Evolutionary conservation across 148 eudicot species (phyloP).

Genomic region (Silene uniflora): DNA sequence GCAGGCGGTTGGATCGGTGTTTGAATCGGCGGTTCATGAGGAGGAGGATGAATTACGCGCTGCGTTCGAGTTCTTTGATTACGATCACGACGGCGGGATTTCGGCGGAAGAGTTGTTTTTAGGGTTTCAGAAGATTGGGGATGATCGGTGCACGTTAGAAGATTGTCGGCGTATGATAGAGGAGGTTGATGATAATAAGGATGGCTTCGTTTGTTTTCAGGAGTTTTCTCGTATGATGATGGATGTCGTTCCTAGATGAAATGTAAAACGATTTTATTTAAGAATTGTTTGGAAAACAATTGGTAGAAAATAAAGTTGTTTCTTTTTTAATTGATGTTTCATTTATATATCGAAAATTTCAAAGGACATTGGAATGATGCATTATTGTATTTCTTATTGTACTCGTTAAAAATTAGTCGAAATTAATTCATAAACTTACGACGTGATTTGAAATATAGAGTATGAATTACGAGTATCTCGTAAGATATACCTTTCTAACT

Average conservation of each 20-base stretch:
- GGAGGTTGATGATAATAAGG: slow-evolving; percentile 54
- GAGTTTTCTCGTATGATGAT: slow-evolving; percentile 81
- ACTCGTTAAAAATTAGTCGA: too few relatives aligned
- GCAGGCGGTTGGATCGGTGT: slow-evolving; percentile 42
- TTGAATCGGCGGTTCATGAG: slow-evolving; percentile 45
- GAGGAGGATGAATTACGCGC: slow-evolving; percentile 50
- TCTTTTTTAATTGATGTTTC: too few relatives aligned
- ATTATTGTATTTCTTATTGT: too few relatives aligned
- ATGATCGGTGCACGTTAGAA: slow-evolving; percentile 57
- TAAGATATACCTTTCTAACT: too few relatives aligned
- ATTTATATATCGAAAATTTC: too few relatives aligned
- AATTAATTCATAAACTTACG: too few relatives aligned
- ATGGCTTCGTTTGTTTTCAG: slow-evolving; percentile 79
- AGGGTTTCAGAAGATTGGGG: slow-evolving; percentile 59
- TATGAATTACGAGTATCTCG: too few relatives aligned
- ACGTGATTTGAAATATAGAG: too few relatives aligned
- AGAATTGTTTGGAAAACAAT: too few relatives aligned
- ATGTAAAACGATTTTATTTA: too few relatives aligned
- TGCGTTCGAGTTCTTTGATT: slow-evolving; percentile 61
- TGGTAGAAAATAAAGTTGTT: too few relatives aligned
- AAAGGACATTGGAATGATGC: too few relatives aligned
- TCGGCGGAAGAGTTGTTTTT: slow-evolving; percentile 58
- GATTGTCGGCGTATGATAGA: slow-evolving; percentile 72
- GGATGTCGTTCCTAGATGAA: slow-evolving; percentile 50
- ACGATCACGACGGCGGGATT: slow-evolving; percentile 63